phyloP scores from a whole-genome alignment of 1,284 basidiomycete species.

The Apiotrichum laibachii region DNA sequence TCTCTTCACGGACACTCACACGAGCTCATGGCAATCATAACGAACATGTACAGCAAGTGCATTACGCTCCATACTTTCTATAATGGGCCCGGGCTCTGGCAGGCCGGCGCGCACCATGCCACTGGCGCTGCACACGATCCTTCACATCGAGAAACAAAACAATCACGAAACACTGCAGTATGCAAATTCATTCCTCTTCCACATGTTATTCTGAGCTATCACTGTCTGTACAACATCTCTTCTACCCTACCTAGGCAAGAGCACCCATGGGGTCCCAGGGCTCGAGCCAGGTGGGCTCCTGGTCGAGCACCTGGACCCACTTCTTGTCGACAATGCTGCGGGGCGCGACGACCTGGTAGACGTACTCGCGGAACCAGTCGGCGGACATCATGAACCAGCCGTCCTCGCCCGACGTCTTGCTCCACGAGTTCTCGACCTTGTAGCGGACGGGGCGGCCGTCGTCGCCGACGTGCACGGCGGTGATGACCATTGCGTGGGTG shows the following conservation, averaged over 20 bases:
- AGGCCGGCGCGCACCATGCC: no score
- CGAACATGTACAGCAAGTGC: no score
- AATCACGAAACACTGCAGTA: no score
- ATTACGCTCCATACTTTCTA: no score
- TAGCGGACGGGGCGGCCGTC: slow-evolving; percentile 75
- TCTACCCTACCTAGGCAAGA: slow-evolving; percentile 3
- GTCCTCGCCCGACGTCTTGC: slow-evolving; percentile 71
- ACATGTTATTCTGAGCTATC: background rate
- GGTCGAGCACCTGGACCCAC: slow-evolving; percentile 75
- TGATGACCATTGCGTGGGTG: slow-evolving; percentile 69
- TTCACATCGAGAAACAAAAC: no score
- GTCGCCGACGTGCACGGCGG: slow-evolving; percentile 80
- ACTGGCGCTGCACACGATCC: no score
- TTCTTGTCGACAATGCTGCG: slow-evolving; percentile 73
- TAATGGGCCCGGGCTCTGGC: no score
- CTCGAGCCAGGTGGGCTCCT: slow-evolving; percentile 64
- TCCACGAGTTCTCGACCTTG: slow-evolving; percentile 96
- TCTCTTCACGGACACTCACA: no score
- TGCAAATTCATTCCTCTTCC: no score
- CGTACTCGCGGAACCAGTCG: slow-evolving; percentile 85
- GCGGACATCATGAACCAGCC: slow-evolving; percentile 92
- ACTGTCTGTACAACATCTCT: background rate
- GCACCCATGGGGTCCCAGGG: slow-evolving; percentile 86
- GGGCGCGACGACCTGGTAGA: slow-evolving; percentile 72
- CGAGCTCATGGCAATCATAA: no score